These are phyloP conservation scores for Xylaria sp. DNA, from an alignment of 2,329 filamentous ascomycete genomes.

Conservation along the genomic window DNA sequence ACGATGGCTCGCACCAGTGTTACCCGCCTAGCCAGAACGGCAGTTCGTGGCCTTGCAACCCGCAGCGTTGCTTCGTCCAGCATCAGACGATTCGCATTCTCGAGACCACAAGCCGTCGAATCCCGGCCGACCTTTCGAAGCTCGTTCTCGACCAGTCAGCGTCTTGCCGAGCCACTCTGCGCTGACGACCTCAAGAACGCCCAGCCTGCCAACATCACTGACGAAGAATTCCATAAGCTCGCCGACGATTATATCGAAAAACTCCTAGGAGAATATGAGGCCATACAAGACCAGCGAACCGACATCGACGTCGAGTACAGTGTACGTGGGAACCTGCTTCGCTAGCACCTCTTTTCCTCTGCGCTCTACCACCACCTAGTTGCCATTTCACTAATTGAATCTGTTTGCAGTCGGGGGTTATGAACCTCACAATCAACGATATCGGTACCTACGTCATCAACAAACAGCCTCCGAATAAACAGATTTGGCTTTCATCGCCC, in stretches of 20 bases:
- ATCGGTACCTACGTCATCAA: slow-evolving; percentile 91
- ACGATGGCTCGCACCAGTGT: slow-evolving; percentile 43
- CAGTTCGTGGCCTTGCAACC: slow-evolving; percentile 41
- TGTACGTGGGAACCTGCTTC: too few species aligned
- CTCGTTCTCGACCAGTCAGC: slow-evolving; percentile 46
- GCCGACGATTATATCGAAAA: slow-evolving; percentile 75
- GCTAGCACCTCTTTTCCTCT: not conserved
- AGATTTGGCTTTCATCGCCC: slow-evolving; percentile 95
- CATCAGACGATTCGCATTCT: slow-evolving; percentile 25
- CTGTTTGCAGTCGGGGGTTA: slow-evolving; percentile 74
- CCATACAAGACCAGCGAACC: slow-evolving; percentile 71
- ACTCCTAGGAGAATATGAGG: slow-evolving; percentile 68
- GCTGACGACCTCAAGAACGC: slow-evolving; percentile 39
- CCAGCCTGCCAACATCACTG: slow-evolving; percentile 66
- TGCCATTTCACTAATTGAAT: slow-evolving; percentile 7
- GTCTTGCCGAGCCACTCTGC: slow-evolving; percentile 48
- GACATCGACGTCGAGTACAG: slow-evolving; percentile 89
- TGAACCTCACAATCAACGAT: slow-evolving; percentile 73
- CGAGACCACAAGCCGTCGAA: slow-evolving; percentile 26
- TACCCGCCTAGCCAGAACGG: slow-evolving; percentile 47
- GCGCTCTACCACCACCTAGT: not conserved
- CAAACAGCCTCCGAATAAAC: slow-evolving; percentile 97
- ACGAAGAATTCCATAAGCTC: slow-evolving; percentile 75
- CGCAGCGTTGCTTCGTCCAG: slow-evolving; percentile 29
- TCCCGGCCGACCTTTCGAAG: slow-evolving; percentile 10